A percentile compares a stretch with the other conserved stretches of the same genome.
Conservation (phyloP, 371 early-diverging fungal species). For the Mortierella sp. region DNA sequence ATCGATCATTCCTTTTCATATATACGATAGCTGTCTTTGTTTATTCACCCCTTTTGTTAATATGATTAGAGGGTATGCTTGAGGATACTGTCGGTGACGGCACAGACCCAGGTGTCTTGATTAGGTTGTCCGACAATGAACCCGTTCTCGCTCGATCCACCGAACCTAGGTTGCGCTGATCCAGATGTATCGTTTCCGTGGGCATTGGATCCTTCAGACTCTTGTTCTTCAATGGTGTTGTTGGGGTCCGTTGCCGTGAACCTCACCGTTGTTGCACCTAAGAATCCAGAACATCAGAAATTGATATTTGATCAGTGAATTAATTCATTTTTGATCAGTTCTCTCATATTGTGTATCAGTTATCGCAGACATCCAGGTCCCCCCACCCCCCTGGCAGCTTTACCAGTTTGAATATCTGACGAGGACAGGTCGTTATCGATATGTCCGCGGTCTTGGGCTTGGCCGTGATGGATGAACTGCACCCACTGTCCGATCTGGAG, state of each 20-base stretch:
- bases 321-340: neutral
- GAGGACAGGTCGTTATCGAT: slow-evolving; percentile 11
- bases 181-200: slow-evolving; percentile 52
- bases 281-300: neutral
- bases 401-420: neutral
- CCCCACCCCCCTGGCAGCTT: neutral
- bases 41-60: neutral
- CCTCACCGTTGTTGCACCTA: neutral
- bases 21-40: neutral
- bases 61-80: slow-evolving; percentile 22
- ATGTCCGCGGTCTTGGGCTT: slow-evolving; percentile 17
- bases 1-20: neutral
- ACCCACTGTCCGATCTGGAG: slow-evolving; percentile 72
- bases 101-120: slow-evolving; percentile 43
- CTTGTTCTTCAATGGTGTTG: slow-evolving; percentile 36
- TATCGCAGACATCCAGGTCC: neutral
- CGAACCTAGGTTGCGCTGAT: slow-evolving; percentile 57
- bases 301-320: slow-evolving; percentile 25
- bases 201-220: slow-evolving; percentile 39
- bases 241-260: slow-evolving; percentile 56
- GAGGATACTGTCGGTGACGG: slow-evolving; percentile 35
- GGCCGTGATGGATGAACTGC: slow-evolving; percentile 62
- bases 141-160: slow-evolving; percentile 71
- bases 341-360: neutral
- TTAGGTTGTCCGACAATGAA: slow-evolving; percentile 62